Conservation (phyloP, 306 rosid species). For the Castanea crenata region DNA sequence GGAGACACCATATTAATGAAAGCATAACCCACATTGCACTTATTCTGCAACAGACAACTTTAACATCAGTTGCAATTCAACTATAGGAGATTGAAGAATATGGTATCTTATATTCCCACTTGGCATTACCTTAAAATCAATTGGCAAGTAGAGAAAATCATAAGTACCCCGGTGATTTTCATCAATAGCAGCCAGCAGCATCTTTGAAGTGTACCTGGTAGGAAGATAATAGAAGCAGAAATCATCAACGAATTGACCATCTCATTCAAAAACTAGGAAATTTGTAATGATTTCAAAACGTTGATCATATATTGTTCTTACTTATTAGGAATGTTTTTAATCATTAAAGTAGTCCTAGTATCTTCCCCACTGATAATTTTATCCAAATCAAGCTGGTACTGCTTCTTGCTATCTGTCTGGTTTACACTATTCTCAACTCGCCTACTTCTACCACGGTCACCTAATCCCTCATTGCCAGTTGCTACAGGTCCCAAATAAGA, state of each 20-base stretch:
- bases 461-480: slow-evolving; percentile 49
- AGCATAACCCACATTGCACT: slow-evolving; percentile 96
- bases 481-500: slow-evolving; percentile 56
- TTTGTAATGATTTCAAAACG: slow-evolving; percentile 1
- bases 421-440: slow-evolving; percentile 63
- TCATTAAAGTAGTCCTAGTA: slow-evolving; percentile 90
- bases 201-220: slow-evolving; percentile 85
- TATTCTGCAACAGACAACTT: slow-evolving; percentile 59
- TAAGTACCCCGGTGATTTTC: slow-evolving; percentile 82
- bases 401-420: slow-evolving; percentile 73
- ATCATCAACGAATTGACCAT: slow-evolving; percentile 13
- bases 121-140: slow-evolving; percentile 75
- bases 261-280: slow-evolving; percentile 1
- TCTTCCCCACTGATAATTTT: slow-evolving; percentile 79
- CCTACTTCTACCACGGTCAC: slow-evolving; percentile 62
- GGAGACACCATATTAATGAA: slow-evolving; percentile 98
- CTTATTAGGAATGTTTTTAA: slow-evolving; percentile 95
- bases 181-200: slow-evolving; percentile 90
- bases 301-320: slow-evolving; percentile 31
- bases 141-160: slow-evolving; percentile 87
- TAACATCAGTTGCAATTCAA: slow-evolving; percentile 22
- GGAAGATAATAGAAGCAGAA: slow-evolving; percentile 18
- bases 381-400: slow-evolving; percentile 90
- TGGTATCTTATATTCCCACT: slow-evolving; percentile 6
- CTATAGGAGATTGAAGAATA: neutral